Conservation (phyloP, 2,329 filamentous ascomycete species). For the Bipolaris sorokiniana region DNA sequence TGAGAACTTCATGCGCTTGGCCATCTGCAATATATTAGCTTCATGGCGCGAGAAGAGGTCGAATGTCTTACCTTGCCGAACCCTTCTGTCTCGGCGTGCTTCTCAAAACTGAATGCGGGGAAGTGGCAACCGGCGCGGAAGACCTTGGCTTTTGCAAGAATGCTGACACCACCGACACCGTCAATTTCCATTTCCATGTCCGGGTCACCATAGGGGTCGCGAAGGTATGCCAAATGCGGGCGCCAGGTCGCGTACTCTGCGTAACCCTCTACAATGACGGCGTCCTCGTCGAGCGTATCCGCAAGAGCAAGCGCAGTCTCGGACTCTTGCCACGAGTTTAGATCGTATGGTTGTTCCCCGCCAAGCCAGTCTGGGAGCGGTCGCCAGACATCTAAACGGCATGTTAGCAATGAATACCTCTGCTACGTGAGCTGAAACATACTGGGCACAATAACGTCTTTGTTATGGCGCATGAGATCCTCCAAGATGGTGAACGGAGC, state of each 20-base stretch:
- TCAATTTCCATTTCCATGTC: conserved; percentile 99
- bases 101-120: conserved; percentile 97
- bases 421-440: conserved; percentile 25
- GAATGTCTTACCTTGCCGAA: conserved; percentile 82
- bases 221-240: conserved; percentile 93
- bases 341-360: conserved; percentile 95
- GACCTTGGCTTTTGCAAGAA: conserved; percentile 92
- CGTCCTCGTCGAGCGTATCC: conserved; percentile 94
- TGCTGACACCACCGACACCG: conserved; percentile 95
- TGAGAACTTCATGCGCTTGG: conserved; percentile 92
- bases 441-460: conserved; percentile 98
- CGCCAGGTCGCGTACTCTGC: conserved; percentile 99
- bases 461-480: conserved; percentile 98
- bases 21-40: conserved; percentile 71
- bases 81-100: conserved; percentile 96
- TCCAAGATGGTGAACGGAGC: conserved; percentile 96
- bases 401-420: conserved; percentile 23
- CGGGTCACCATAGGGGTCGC: conserved; percentile 95
- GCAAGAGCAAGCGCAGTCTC: conserved; percentile 93
- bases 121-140: conserved; percentile 97
- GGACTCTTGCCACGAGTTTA: conserved; percentile 99
- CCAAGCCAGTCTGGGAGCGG: conserved; percentile 99
- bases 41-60: neutral
- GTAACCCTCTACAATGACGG: conserved; percentile 98
- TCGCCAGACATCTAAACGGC: conserved; percentile 77